Conservation (phyloP, 176 grass and related monocot genomes). For the Pontederia paniculata region DNA sequence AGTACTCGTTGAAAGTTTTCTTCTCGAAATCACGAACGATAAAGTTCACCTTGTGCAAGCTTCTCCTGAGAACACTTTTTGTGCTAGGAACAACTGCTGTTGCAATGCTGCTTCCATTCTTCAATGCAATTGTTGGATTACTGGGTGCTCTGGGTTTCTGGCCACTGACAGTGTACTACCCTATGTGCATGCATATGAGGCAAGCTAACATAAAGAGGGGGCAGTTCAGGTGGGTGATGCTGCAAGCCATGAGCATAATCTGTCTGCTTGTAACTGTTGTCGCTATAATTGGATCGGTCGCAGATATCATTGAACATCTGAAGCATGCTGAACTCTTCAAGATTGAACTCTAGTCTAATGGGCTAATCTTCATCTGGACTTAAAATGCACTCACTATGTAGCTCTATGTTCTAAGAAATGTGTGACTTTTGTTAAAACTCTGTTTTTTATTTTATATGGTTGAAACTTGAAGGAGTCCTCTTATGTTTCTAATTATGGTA, state of each 20-base stretch:
- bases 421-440: too few relatives aligned
- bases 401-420: too few relatives aligned
- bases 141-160: slow-evolving; percentile 76
- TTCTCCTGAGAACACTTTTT: slow-evolving; percentile 61
- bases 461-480: too few relatives aligned
- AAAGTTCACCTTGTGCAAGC: slow-evolving; percentile 53
- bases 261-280: too few relatives aligned
- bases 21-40: slow-evolving; percentile 24
- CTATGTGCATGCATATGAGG: slow-evolving; percentile 65
- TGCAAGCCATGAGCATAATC: slow-evolving; percentile 45
- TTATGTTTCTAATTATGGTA: too few relatives aligned
- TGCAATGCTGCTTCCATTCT: slow-evolving; percentile 81
- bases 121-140: slow-evolving; percentile 84
- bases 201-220: slow-evolving; percentile 55
- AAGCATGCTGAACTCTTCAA: too few relatives aligned
- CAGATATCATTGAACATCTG: too few relatives aligned
- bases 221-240: slow-evolving; percentile 50
- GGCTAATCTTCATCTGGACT: too few relatives aligned
- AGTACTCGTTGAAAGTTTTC: slow-evolving; percentile 42
- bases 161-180: slow-evolving; percentile 82
- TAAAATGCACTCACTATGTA: too few relatives aligned
- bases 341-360: too few relatives aligned
- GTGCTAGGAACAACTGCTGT: slow-evolving; percentile 56
- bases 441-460: too few relatives aligned
- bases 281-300: too few relatives aligned